phyloP scores from a whole-genome alignment of 2,329 filamentous ascomycete genomes.

The Hypoxylon sp. region DNA sequence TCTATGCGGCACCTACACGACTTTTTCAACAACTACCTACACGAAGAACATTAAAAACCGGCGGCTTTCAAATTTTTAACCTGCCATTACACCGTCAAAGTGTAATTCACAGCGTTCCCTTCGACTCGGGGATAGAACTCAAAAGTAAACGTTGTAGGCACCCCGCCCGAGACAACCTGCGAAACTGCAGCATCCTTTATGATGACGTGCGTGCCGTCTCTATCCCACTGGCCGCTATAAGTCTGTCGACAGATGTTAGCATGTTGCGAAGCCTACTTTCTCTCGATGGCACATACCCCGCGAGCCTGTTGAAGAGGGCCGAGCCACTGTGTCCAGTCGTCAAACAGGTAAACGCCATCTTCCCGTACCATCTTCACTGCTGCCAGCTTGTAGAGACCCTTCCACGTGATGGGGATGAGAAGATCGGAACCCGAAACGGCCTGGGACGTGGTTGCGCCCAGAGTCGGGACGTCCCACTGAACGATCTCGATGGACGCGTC shows the following conservation, averaged over 20 bases:
- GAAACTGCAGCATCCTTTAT: slow-evolving; percentile 59
- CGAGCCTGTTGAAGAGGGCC: slow-evolving; percentile 63
- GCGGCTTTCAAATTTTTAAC: background rate
- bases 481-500: slow-evolving; percentile 61
- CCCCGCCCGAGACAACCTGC: slow-evolving; percentile 58
- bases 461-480: slow-evolving; percentile 62
- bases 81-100: slow-evolving; percentile 48
- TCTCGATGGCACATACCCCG: slow-evolving; percentile 47
- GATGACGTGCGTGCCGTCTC: slow-evolving; percentile 59
- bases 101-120: slow-evolving; percentile 63
- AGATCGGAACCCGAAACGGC: slow-evolving; percentile 53
- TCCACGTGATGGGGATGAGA: slow-evolving; percentile 63
- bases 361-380: slow-evolving; percentile 62
- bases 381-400: slow-evolving; percentile 62
- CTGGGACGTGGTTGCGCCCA: slow-evolving; percentile 45
- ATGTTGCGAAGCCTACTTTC: background rate
- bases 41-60: too few species aligned
- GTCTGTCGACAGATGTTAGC: slow-evolving; percentile 51
- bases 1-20: background rate
- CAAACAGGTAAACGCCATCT: slow-evolving; percentile 63
- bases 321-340: slow-evolving; percentile 67
- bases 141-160: slow-evolving; percentile 62
- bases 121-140: slow-evolving; percentile 66
- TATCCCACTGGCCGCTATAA: slow-evolving; percentile 64
- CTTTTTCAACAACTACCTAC: too few species aligned